These are phyloP conservation scores for Hamamelis virginiana DNA, from an alignment of 164 flowering plant species.

Conservation along the genomic window DNA sequence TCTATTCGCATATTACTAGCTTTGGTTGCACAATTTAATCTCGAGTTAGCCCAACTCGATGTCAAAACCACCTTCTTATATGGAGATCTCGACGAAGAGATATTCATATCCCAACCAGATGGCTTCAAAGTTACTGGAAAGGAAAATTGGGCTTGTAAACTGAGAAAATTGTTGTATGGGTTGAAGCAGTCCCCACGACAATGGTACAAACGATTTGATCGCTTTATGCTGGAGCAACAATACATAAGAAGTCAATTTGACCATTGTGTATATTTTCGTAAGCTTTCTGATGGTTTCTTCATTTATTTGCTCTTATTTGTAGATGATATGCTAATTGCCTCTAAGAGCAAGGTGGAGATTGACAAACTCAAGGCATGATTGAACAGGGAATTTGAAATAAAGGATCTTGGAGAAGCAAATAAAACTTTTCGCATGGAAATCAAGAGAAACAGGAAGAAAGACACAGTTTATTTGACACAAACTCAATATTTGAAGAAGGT, in stretches of 20 bases:
- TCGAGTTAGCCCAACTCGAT: constrained; percentile 1
- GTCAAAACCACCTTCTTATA: constrained; percentile 6
- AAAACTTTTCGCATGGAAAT: too few species aligned
- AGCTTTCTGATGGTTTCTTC: neutral
- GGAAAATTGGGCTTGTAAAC: constrained; percentile 3
- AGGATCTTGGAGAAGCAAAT: too few species aligned
- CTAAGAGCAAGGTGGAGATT: too few species aligned
- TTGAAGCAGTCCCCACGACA: constrained; percentile 1
- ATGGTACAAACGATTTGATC: neutral
- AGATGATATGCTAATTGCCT: constrained; percentile 1
- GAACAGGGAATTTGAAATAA: too few species aligned
- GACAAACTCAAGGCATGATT: too few species aligned
- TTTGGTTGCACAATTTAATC: constrained; percentile 2
- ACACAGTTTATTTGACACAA: neutral
- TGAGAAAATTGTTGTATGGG: neutral
- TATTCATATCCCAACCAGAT: neutral
- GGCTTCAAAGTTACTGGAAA: neutral
- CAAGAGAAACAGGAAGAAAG: too few species aligned
- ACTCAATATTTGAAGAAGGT: neutral
- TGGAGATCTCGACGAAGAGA: neutral
- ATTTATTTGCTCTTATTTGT: neutral
- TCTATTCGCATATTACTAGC: neutral
- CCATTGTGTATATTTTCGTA: neutral
- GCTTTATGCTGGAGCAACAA: neutral
- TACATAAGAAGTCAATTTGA: neutral